Evolutionary conservation across 2,329 filamentous ascomycete species (phyloP), one percentile per base, ranked within the genome.

Genomic region (Endothia cerciana): DNA sequence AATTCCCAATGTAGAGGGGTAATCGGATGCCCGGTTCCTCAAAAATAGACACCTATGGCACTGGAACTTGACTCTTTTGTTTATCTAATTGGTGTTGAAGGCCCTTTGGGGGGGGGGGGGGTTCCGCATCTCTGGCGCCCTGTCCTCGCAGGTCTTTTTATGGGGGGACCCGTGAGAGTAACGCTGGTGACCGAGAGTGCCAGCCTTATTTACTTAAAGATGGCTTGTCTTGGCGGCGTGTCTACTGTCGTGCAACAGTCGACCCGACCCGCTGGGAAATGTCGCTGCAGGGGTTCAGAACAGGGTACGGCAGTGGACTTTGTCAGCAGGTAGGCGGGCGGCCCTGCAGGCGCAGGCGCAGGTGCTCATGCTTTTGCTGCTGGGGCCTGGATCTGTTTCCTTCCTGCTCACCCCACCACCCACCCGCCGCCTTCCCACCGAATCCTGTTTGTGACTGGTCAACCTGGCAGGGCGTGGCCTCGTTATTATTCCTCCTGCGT

Each of bases 241-340:
- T 36, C 33, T 36, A 5, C 33, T 7, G n/a, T 63, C 22, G 47
- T 47, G 64, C 60, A 58, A 53, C 64, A 33, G 19, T 55, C 47
- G 51, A 55, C 51, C 51, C 51, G 51, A 55, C 30, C 30, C 30
- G 30, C 30, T 55, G 51, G 51, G 51, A 33, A 55, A 19, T 55
- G 51, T 55, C 51, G 36, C 22, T 55, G 51, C 51, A 36, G 51
- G 51, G 36, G 5, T 36, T 36, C 28, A 53, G n/a, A n/a, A n/a
- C n/a, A n/a, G n/a, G n/a, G n/a, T n/a, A n/a, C n/a, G n/a, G n/a
- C n/a, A n/a, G n/a, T n/a, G n/a, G n/a, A 43, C 17, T 38, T 55
- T 55, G 53, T 36, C 53, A 38, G 53, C 53, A 22, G 30, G 33
- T 10, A 10, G 11, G 13, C 30, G 15, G 53, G 36, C 55, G 55